Conservation (phyloP, 352 stramenopile genomes). For the Phytophthora uliginosa region DNA sequence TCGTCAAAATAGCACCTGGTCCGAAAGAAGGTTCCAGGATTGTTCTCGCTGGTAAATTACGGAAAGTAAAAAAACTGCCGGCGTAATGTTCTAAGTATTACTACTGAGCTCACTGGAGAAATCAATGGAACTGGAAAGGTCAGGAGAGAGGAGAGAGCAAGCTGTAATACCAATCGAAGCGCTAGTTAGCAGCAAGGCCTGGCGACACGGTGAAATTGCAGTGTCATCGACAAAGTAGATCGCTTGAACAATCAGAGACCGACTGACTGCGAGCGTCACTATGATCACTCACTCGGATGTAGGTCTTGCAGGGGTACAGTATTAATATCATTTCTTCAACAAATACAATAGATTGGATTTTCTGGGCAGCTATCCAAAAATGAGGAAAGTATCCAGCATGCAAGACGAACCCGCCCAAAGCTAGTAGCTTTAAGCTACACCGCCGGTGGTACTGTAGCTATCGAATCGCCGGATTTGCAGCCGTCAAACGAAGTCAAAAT, state of each 20-base stretch:
- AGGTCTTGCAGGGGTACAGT: neutral
- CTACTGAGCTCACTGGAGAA: neutral
- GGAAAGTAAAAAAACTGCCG: too few relatives aligned
- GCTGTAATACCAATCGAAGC: neutral
- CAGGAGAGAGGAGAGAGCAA: neutral
- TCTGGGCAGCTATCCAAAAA: neutral
- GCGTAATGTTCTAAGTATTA: too few relatives aligned
- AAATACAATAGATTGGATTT: neutral
- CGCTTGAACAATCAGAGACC: neutral
- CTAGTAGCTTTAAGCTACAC: too few relatives aligned
- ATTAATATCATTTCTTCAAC: neutral
- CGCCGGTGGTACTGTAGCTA: neutral
- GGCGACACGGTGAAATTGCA: neutral
- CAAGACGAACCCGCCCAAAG: neutral
- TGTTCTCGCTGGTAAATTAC: too few relatives aligned
- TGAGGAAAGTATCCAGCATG: neutral
- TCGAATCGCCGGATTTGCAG: neutral
- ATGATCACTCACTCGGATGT: neutral
- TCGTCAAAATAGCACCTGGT: too few relatives aligned
- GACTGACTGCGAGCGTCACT: neutral
- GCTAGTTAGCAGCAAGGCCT: neutral
- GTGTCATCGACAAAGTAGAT: neutral
- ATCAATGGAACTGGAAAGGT: neutral
- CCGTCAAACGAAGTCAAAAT: constrained; percentile 3
- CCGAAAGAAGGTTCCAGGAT: too few relatives aligned